Conservation (phyloP, 2,329 filamentous ascomycete genomes). For the Aureobasidium sp. region DNA sequence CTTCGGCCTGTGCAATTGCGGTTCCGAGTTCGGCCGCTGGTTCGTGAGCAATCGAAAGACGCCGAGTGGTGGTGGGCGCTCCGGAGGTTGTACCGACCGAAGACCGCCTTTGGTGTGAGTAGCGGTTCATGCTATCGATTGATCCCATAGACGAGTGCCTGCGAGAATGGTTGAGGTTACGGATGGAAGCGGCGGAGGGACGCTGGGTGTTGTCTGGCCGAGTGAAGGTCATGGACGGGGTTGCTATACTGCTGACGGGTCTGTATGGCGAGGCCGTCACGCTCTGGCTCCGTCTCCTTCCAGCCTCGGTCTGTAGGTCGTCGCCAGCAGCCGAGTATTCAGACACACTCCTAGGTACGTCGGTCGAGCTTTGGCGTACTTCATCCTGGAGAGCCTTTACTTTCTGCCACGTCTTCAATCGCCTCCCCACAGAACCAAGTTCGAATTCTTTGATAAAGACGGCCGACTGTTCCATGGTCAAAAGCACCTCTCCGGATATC, state of each 20-base stretch:
- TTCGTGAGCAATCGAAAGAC: conserved; percentile 6
- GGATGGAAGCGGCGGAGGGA: conserved; percentile 29
- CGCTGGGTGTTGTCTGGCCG: conserved; percentile 25
- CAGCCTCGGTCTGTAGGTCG: conserved; percentile 31
- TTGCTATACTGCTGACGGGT: not conserved
- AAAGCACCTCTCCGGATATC: conserved; percentile 83
- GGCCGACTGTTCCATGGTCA: conserved; percentile 92
- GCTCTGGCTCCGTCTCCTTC: conserved; percentile 37
- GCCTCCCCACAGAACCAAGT: conserved; percentile 78
- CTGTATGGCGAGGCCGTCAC: conserved; percentile 1
- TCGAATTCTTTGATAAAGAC: conserved; percentile 94
- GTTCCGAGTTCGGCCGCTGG: not conserved
- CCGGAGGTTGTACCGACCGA: conserved; percentile 31
- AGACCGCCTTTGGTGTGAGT: conserved; percentile 46
- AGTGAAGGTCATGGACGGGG: conserved; percentile 20
- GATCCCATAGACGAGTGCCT: conserved; percentile 81
- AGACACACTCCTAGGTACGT: conserved; percentile 30
- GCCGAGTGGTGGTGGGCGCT: not conserved
- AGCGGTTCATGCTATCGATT: conserved; percentile 35
- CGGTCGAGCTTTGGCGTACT: conserved; percentile 53
- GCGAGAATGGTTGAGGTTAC: conserved; percentile 64
- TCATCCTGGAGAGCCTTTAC: conserved; percentile 89
- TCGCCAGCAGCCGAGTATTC: conserved; percentile 33
- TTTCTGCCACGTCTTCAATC: conserved; percentile 93
- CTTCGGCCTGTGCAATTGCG: not conserved